Evolutionary conservation across 495 filamentous ascomycete species (phyloP).

Genomic region (Echria macrotheca): DNA sequence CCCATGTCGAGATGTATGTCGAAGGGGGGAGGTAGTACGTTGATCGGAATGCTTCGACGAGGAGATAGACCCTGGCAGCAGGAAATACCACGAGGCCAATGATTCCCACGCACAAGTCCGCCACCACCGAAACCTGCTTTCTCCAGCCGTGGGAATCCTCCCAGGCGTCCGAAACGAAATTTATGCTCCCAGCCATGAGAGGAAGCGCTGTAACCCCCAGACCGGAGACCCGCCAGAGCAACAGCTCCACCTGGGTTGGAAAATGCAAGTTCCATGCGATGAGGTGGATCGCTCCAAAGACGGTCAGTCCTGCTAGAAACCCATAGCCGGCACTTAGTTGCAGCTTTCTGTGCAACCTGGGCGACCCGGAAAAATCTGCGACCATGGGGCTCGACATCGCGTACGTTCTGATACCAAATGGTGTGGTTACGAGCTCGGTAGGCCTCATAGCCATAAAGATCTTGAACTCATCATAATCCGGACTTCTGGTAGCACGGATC

Average conservation of each 20-base stretch:
- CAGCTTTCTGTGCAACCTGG: neutral
- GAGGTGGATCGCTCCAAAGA: conserved; percentile 8
- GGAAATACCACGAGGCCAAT: neutral
- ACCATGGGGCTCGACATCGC: neutral
- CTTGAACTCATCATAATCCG: neutral
- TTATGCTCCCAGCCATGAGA: neutral
- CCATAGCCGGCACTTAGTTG: neutral
- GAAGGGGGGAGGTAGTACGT: conserved; percentile 4
- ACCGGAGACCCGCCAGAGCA: conserved; percentile 1
- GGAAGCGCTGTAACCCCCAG: neutral
- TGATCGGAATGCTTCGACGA: conserved; percentile 6
- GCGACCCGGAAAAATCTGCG: too few species aligned
- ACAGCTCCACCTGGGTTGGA: neutral
- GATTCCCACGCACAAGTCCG: neutral
- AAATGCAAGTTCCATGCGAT: conserved; percentile 8
- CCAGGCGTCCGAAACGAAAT: neutral
- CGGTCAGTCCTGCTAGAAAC: neutral
- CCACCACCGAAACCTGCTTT: neutral
- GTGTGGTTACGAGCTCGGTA: neutral
- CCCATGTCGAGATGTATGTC: conserved; percentile 3
- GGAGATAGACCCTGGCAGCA: neutral
- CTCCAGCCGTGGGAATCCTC: neutral
- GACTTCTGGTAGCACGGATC: neutral
- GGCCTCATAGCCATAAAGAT: too few species aligned
- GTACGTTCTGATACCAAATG: neutral